phyloP scores from a whole-genome alignment of 345 rosid genomes.

The Acer negundo region DNA sequence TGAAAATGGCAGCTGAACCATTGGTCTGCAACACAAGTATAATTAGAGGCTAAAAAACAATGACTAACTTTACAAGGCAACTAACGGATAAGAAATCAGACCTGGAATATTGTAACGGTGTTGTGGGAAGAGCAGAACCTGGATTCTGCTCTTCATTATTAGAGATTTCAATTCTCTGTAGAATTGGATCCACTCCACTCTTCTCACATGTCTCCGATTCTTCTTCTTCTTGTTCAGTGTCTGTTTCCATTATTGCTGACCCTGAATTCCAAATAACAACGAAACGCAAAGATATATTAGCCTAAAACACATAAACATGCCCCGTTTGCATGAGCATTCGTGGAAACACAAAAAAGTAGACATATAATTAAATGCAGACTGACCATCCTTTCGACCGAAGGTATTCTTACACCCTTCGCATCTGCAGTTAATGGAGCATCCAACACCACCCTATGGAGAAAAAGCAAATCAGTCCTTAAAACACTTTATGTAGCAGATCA shows the following conservation, averaged over 20 bases:
- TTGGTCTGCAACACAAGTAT: slow-evolving; percentile 46
- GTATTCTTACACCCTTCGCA: slow-evolving; percentile 97
- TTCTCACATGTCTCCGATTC: slow-evolving; percentile 57
- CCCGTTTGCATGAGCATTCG: not conserved
- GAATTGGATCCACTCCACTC: slow-evolving; percentile 30
- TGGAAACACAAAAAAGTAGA: not conserved
- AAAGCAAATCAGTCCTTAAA: slow-evolving; percentile 15
- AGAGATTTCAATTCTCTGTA: slow-evolving; percentile 42
- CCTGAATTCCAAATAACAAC: slow-evolving; percentile 41
- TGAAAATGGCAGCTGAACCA: slow-evolving; percentile 69
- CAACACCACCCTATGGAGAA: slow-evolving; percentile 79
- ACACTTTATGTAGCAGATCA: slow-evolving; percentile 25
- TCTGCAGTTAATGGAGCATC: slow-evolving; percentile 94
- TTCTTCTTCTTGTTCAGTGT: slow-evolving; percentile 54
- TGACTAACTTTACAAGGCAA: not conserved
- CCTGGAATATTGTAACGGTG: slow-evolving; percentile 85
- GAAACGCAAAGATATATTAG: not conserved
- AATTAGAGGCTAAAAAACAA: slow-evolving; percentile 6
- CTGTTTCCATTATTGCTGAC: slow-evolving; percentile 51
- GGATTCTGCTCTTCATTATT: slow-evolving; percentile 60
- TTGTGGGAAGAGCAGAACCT: slow-evolving; percentile 56
- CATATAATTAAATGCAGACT: slow-evolving; percentile 17
- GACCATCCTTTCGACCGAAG: slow-evolving; percentile 94
- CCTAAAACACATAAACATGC: not conserved
- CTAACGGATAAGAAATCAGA: slow-evolving; percentile 19